Evolutionary conservation across 176 grass and related monocot species (phyloP), one percentile per base, ranked within the genome.

Genomic region (Carex myosuroides): DNA sequence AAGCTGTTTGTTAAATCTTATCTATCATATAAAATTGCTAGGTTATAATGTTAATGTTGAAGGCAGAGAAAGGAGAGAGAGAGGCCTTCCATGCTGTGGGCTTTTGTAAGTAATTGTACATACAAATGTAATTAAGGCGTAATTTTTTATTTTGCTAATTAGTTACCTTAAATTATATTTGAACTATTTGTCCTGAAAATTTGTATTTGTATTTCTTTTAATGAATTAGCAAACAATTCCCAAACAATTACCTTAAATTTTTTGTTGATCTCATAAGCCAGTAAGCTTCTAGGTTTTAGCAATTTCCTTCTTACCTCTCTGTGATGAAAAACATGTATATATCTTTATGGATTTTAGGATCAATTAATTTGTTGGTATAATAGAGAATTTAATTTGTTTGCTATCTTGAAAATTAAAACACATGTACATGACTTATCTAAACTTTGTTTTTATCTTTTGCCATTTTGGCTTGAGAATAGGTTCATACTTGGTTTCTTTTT

Each of bases 401-500:
- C 20, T 44, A 46, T 44, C 35, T 41, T 70, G 14, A 70, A 70
- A 70, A 5, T 35, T 8, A 70, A 9, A 71, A 42, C 39, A 64
- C 24, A 64, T 0, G 33, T 35, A 35, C 24, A 64, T 39, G 24
- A 64, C 62, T 64, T 64, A 30, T 14, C 3, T 42, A 10, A 44
- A 41, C 67, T 70, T 53, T 75, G 18, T 50, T 74, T 39, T 20
- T 70, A 70, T 50, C 4, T 81, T 84, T 82, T 72, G 55, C 8
- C 3, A 33, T 53, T 39, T 64, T 52, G 37, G 3, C 30, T 82
- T 54, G 35, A 85, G 6, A 16, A 16, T 55, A 98, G 92, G 75
- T 98, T 98, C 88, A 90, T 98, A 86, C 5, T 89, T 13, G 95
- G 95, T 53, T 98, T 98, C 89, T 93, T 98, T 65, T 67, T 95